Base-by-base conservation (phyloP, 1,139 yeast species). In the Taiozyma sp. region DNA sequence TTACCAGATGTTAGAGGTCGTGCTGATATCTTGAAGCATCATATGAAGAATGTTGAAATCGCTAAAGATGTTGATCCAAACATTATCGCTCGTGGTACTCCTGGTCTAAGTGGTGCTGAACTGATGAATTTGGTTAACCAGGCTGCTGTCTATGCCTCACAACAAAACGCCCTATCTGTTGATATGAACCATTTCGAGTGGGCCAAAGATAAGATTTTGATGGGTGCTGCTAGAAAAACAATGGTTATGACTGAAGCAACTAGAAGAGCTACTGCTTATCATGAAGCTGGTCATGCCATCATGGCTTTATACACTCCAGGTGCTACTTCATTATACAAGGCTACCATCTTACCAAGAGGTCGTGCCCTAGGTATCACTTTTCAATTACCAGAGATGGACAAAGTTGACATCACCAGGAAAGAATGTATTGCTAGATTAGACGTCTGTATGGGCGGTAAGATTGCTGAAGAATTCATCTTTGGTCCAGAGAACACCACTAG, bases 221-320 rank as follows among this genome's bases (percentile, higher is more conserved):
- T 95, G 87, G 99, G 99, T 49, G 99, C 98, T 37, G 99, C 96
- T 57, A 86, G 95, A 68, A 88, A 88, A 71, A 88, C 96, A 47
- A 91, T 91, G 98, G 97, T 93, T 47, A 80, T 93, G 71, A 91
- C 99, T 28, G 97, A 93, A 68, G 97, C 93, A 59, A 81, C 96
- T 0, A 81, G 98, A 68, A 81, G 80, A 60, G 91, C 93, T 60
- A 95, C 99, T 21, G 99, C 99, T 2, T 95, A 84, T 68, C 99
- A 93, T 70, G 99, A 93, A 72, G 99, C 99, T 10, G 99, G 99
- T 3, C 99, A 93, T 71, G 99, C 99, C 5, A 88, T 93, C 53
- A 89, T 91, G 88, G 98, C 99, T 6, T 79, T 93, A 81, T 93
- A 79, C 69, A 88, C 97, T 11, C 83, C 84, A 11, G 97, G 96